Conservation (phyloP, 495 filamentous ascomycete genomes). For the Astrothelium subdiscretum region DNA sequence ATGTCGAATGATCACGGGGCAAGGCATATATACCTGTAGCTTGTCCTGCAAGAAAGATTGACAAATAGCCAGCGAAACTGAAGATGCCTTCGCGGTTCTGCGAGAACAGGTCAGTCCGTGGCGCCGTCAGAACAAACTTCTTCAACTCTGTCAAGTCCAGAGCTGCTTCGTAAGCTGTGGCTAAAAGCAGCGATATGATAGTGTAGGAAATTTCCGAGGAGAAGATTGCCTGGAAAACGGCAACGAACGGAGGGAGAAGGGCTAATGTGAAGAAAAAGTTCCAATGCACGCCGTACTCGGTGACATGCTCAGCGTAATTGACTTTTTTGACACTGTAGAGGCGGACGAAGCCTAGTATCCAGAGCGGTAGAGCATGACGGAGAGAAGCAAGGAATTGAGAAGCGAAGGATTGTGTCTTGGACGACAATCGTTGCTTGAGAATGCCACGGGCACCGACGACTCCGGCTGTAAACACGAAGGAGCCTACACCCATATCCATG, state of each 20-base stretch:
- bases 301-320: constrained; percentile 94
- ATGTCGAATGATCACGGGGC: constrained; percentile 34
- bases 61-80: constrained; percentile 85
- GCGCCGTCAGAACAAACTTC: constrained; percentile 72
- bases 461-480: constrained; percentile 94
- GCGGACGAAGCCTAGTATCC: constrained; percentile 69
- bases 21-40: constrained; percentile 68
- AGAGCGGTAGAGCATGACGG: constrained; percentile 70
- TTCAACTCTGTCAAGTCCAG: constrained; percentile 71
- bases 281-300: constrained; percentile 98
- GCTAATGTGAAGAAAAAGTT: constrained; percentile 99
- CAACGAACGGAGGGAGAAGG: constrained; percentile 78
- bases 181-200: constrained; percentile 53
- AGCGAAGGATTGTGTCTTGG: constrained; percentile 16
- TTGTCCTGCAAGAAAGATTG: constrained; percentile 88
- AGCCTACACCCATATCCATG: constrained; percentile 96
- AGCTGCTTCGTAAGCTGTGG: constrained; percentile 54
- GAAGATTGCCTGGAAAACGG: constrained; percentile 62
- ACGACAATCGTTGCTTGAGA: constrained; percentile 53
- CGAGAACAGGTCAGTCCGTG: constrained; percentile 62
- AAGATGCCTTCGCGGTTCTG: constrained; percentile 72
- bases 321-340: constrained; percentile 84
- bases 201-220: constrained; percentile 59
- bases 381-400: constrained; percentile 35
- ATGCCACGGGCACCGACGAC: constrained; percentile 79